Percentiles rank a stretch among this genome's conserved stretches.
phyloP scores from a whole-genome alignment of 306 rosid genomes.

The Alnus glutinosa region DNA sequence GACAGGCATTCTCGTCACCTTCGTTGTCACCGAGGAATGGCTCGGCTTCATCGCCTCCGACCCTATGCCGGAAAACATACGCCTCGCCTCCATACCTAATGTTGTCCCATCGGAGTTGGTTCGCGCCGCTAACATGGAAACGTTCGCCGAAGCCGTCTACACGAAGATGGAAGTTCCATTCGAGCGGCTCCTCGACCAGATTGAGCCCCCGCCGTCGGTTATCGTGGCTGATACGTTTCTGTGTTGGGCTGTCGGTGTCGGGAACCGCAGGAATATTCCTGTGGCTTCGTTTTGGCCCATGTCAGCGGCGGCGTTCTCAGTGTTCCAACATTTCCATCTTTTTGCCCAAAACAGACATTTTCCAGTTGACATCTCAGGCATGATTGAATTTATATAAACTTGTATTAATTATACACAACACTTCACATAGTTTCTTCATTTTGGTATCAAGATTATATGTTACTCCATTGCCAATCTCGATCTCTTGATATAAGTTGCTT shows the following conservation, averaged over 20 bases:
- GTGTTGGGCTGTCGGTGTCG: slow-evolving; percentile 28
- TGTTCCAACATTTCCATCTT: background rate
- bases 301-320: slow-evolving; percentile 14
- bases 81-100: slow-evolving; percentile 26
- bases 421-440: no score
- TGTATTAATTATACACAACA: no score
- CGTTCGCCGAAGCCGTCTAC: slow-evolving; percentile 23
- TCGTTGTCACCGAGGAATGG: slow-evolving; percentile 35
- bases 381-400: no score
- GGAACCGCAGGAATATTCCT: slow-evolving; percentile 22
- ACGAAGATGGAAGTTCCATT: slow-evolving; percentile 33
- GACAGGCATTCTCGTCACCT: slow-evolving; percentile 17
- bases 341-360: no score
- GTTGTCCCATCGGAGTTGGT: slow-evolving; percentile 29
- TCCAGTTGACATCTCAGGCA: no score
- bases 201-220: slow-evolving; percentile 17
- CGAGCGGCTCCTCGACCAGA: slow-evolving; percentile 6
- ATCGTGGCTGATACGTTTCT: slow-evolving; percentile 18
- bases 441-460: no score
- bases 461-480: background rate
- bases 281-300: slow-evolving; percentile 25
- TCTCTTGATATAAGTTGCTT: background rate
- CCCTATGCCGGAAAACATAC: slow-evolving; percentile 17
- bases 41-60: slow-evolving; percentile 16
- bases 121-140: slow-evolving; percentile 4